Base-by-base conservation (phyloP, 2,329 filamentous ascomycete genomes). In the Metarhizium robertsii region DNA sequence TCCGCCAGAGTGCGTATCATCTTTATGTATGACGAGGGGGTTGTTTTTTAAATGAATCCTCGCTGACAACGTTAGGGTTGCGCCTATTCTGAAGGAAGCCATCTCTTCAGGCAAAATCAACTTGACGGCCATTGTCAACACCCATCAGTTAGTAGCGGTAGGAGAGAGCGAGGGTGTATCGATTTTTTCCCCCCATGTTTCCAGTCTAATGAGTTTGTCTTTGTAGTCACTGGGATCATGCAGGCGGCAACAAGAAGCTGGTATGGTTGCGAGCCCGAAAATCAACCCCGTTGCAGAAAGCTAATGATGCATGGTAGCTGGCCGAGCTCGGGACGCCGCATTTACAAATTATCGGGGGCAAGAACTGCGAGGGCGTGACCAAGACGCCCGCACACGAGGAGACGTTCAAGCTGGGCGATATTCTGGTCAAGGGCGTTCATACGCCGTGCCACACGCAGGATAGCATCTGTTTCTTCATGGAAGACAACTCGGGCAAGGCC, bases 391-490 rank as follows among this genome's bases (percentile, higher is more conserved):
- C 74, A 2, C 82, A 97, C 68, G 84, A 85, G 43, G 83, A 90
- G 61, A 83, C 78, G 3, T 96, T 96, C 77, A 86, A 83, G 60
- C 83, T 99, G 59, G 94, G 94, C 55, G 79, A 80, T 62, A 94
- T 99, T 69, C 79, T 81, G 14, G 87, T 96, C 56, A 92, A 83
- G 67, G 88, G 89, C 29, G 76, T 97, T n/a, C 88, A 97, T 73
- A 99, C 94, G 13, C 94, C 94, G 2, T 99, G 94, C 71, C 94
- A 99, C 70, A 99, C 94, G 1, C 92, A 96, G 74, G 94, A 99
- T 74, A 96, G 92, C 71, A 96, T 99, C 68, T 99, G 94, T 78
- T 99, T 86, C 76, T 90, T 85, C 63, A 85, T 94, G 76, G 83
- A 96, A 71, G 92, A 99, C 66, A 85, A 84, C 20, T 76, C 83